These are phyloP conservation scores for Geoglossum cookeanum DNA, from an alignment of 2,329 filamentous ascomycete species.

Conservation along the genomic window DNA sequence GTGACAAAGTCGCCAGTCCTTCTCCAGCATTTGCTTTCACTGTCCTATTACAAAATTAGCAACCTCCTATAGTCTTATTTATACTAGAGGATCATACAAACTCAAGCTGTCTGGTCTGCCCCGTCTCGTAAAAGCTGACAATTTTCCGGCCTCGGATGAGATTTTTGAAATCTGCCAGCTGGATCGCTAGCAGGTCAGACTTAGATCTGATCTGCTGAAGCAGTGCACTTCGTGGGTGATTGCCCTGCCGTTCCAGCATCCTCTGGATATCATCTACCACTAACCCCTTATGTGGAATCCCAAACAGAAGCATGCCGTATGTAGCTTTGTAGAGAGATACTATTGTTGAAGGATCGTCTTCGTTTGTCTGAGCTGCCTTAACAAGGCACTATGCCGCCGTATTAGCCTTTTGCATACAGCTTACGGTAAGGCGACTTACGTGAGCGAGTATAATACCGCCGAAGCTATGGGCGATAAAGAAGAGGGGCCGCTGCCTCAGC, in stretches of 20 bases:
- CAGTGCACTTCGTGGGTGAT: not conserved
- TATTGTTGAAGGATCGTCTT: slow-evolving; percentile 6
- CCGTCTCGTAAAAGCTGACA: slow-evolving; percentile 16
- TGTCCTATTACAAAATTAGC: not conserved
- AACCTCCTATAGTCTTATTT: not conserved
- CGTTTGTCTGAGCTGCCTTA: slow-evolving; percentile 4
- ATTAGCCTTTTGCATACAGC: not conserved
- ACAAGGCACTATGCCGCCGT: slow-evolving; percentile 9
- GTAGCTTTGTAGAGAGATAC: slow-evolving; percentile 7
- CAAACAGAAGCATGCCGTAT: slow-evolving; percentile 10
- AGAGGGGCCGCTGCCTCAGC: slow-evolving; percentile 12
- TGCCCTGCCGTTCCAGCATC: not conserved
- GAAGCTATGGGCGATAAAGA: slow-evolving; percentile 14
- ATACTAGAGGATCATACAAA: slow-evolving; percentile 7
- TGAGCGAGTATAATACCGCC: slow-evolving; percentile 15
- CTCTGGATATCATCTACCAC: slow-evolving; percentile 8
- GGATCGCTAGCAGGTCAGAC: slow-evolving; percentile 11
- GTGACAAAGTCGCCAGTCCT: slow-evolving; percentile 6
- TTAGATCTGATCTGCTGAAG: not conserved
- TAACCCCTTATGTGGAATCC: slow-evolving; percentile 12
- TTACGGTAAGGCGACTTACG: slow-evolving; percentile 8
- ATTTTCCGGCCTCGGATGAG: slow-evolving; percentile 15
- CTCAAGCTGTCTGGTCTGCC: slow-evolving; percentile 11
- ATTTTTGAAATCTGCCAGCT: slow-evolving; percentile 15
- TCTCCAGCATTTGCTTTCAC: not conserved